Evolutionary conservation across 1,284 basidiomycete species (phyloP), one percentile per base, ranked within the genome.

Genomic region (Boletus semigastroideus): DNA sequence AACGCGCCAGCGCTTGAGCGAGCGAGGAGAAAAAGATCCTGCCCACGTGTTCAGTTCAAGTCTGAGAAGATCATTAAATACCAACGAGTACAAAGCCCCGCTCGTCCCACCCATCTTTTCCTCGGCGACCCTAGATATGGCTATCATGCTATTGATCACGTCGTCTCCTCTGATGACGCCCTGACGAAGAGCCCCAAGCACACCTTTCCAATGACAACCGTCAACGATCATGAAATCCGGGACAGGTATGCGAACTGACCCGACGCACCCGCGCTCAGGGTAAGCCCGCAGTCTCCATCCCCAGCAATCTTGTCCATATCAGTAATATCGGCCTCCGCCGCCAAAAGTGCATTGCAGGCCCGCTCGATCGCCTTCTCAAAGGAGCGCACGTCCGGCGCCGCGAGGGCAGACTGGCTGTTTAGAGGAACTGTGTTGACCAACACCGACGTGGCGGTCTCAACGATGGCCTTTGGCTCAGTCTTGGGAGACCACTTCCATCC

Each of bases 51-150:
- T 60, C 38, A 49, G 45, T 27, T 25, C 22, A n/a, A 22, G 31
- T 42, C 27, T 4, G 19, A 3, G 37, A 16, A 16, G n/a, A 12
- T 13, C 22, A 25, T 31, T 41, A 1, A 14, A 62, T 8, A 74
- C 84, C 57, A 59, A 91, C 87, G 92, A 92, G 68, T 95, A 97
- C 27, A 97, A 72, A 1, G 93, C 94, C 7, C 94, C 94, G 55
- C 86, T 90, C 6, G 94, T 97, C 17, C 94, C 94, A 30, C 92
- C 94, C 94, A 97, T 97, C 47, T 81, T 78, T 60, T 90, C 85
- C 71, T 94, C 92, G 4, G 86, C 86, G 22, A 87, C 82, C 56
- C 84, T 79, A 2, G 92, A 83, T 51, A 95, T 83, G 5, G 77
- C 74, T 36, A 91, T 81, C 51, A 92, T 74, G 42, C 80, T 77